Evolutionary conservation across 148 eudicot species (phyloP).

Genomic region (Fagopyrum esculentum): DNA sequence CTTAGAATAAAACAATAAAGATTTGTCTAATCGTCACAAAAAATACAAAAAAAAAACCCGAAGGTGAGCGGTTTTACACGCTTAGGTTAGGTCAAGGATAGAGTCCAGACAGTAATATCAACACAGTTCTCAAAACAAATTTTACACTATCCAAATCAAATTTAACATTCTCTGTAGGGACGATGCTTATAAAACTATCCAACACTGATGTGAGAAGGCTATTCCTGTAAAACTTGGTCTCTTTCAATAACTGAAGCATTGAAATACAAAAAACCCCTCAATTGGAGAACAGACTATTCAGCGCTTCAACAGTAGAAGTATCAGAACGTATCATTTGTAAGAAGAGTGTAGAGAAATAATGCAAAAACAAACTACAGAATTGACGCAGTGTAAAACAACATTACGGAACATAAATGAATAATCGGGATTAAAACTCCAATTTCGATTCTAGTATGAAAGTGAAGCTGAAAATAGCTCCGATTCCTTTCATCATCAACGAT

Average conservation of each 20-base stretch:
- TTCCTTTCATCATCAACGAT: not conserved
- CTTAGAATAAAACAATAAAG: not conserved
- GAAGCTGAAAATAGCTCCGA: not conserved
- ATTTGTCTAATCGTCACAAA: not conserved
- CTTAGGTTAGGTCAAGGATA: not conserved
- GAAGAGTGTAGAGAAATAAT: not conserved
- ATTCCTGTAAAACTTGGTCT: not conserved
- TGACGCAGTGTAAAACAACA: not conserved
- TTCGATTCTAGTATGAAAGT: not conserved
- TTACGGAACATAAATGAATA: not conserved
- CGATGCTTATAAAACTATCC: not conserved
- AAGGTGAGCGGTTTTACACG: not conserved
- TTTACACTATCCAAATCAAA: not conserved
- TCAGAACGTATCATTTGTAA: not conserved
- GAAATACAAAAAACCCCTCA: not conserved
- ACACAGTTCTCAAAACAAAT: too few species aligned
- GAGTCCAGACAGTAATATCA: not conserved
- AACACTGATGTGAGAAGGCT: not conserved
- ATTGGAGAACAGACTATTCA: not conserved
- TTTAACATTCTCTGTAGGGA: not conserved
- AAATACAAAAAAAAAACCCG: not conserved
- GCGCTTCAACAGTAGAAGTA: not conserved
- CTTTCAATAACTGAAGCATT: not conserved
- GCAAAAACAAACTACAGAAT: not conserved
- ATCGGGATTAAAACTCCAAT: not conserved